Evolutionary conservation across 441 rosid species (phyloP), one percentile per base, ranked within the genome.

Genomic region (Corymbia citriodora): DNA sequence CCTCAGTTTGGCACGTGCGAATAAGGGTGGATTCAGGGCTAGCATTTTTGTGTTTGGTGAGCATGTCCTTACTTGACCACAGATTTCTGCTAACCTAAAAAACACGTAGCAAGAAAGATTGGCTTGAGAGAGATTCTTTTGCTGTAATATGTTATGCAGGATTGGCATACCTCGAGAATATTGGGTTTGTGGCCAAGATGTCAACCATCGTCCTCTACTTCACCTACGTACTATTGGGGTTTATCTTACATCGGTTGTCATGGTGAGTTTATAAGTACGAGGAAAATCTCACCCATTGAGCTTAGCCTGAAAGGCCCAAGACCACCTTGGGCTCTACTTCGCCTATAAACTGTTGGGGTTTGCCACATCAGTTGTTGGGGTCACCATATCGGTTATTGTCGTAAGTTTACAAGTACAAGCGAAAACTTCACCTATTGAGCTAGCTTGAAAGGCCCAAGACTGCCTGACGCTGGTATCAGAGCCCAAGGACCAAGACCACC

Each of bases 141-240:
- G 14, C 5, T 23, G 5, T 54, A 45, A 54, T 23, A 8, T 25
- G 31, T 82, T 90, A 94, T 87, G 9, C 53, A 93, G 90, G 15
- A 72, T 36, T 72, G 49, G 49, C 88, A 8, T 89, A 72, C 48
- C 87, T 95, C 8, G 98, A 95, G 50, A 95, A 93, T 89, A 92
- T 95, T 94, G 96, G 96, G 4, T 95, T 95, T 87, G 54, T 93
- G 29, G 97, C 97, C 82, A 95, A 93, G 91, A 91, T 91, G 94
- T 93, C 91, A 68, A 93, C 95, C 91, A 14, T 94, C 92, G 93
- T 92, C 48, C 89, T 94, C 12, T 95, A 95, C 92, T 94, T 95
- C 90, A 3, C 3, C 4, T 1, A 1, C 1, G 94, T 93, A n/a
- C 94, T 95, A 95, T 31, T 94, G 23, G 29, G 23, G 63, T 29